Conservation (phyloP, 768 basidiomycete species). For the Podaxis mareebaensis region DNA sequence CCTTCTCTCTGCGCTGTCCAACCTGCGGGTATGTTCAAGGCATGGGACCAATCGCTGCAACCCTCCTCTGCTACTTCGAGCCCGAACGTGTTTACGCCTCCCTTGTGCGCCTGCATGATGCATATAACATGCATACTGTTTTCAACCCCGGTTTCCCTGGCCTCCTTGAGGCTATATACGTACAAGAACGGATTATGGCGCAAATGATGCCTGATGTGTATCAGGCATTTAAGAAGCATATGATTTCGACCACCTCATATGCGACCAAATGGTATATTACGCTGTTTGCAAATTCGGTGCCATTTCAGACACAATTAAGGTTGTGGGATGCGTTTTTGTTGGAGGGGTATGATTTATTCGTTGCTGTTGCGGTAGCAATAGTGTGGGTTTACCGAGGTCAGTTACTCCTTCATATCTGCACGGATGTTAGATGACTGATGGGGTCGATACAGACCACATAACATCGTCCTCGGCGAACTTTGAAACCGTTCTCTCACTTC, state of each 20-base stretch:
- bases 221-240: slow-evolving; percentile 80
- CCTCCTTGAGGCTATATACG: slow-evolving; percentile 91
- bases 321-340: slow-evolving; percentile 94
- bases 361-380: slow-evolving; percentile 83
- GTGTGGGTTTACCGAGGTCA: slow-evolving; percentile 89
- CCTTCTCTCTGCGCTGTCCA: slow-evolving; percentile 82
- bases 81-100: slow-evolving; percentile 86
- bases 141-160: slow-evolving; percentile 97
- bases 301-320: slow-evolving; percentile 92
- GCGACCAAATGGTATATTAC: slow-evolving; percentile 99
- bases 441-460: slow-evolving; percentile 66
- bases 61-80: slow-evolving; percentile 89
- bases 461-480: slow-evolving; percentile 79
- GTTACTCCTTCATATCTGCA: slow-evolving; percentile 24
- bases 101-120: slow-evolving; percentile 86
- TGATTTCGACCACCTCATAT: slow-evolving; percentile 91
- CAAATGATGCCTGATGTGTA: slow-evolving; percentile 90
- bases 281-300: slow-evolving; percentile 91
- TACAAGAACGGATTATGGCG: slow-evolving; percentile 89
- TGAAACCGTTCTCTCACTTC: slow-evolving; percentile 86
- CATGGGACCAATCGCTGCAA: slow-evolving; percentile 97
- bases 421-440: slow-evolving; percentile 2
- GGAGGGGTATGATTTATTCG: slow-evolving; percentile 87
- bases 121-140: slow-evolving; percentile 83
- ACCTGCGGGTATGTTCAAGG: slow-evolving; percentile 97